A percentile compares a stretch with the other conserved stretches of the same genome.
Evolutionary conservation across 495 filamentous ascomycete species (phyloP).

Genomic region (Massariosphaeria phaeospora): DNA sequence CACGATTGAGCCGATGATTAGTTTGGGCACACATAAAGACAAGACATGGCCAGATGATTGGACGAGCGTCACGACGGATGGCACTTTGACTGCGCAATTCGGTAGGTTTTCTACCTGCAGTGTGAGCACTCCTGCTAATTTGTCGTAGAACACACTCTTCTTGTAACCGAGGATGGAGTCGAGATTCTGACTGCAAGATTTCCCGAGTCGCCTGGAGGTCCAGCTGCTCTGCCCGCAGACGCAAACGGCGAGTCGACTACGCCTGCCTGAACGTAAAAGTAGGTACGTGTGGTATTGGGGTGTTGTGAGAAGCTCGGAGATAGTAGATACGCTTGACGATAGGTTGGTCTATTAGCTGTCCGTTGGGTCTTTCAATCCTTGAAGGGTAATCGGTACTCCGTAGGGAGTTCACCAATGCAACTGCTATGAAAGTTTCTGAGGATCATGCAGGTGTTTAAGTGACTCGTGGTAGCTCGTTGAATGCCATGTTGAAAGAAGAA

Average conservation of each 20-base stretch:
- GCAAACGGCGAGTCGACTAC: constrained; percentile 26
- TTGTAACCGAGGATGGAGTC: constrained; percentile 90
- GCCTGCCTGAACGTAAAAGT: too few relatives aligned
- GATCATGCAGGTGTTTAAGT: too few relatives aligned
- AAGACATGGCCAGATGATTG: constrained; percentile 48
- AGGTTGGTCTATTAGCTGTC: too few relatives aligned
- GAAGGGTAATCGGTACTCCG: too few relatives aligned
- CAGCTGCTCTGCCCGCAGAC: constrained; percentile 59
- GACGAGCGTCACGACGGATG: constrained; percentile 45
- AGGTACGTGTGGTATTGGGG: too few relatives aligned
- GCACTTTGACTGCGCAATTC: constrained; percentile 42
- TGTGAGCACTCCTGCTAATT: constrained; percentile 9
- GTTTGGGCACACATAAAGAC: constrained; percentile 40
- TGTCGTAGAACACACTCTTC: constrained; percentile 76
- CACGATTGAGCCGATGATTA: constrained; percentile 47
- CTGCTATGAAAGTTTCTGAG: too few relatives aligned
- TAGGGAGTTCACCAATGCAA: too few relatives aligned
- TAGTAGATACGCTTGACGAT: too few relatives aligned
- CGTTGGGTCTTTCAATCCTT: too few relatives aligned
- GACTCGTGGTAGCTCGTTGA: too few relatives aligned
- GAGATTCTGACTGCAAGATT: constrained; percentile 86
- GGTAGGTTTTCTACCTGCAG: constrained; percentile 32
- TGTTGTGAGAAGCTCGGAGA: too few relatives aligned
- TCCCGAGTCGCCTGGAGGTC: constrained; percentile 77
- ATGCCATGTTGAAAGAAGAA: too few relatives aligned